phyloP scores from a whole-genome alignment of 2,329 filamentous ascomycete genomes.

The Thelonectria discophora region DNA sequence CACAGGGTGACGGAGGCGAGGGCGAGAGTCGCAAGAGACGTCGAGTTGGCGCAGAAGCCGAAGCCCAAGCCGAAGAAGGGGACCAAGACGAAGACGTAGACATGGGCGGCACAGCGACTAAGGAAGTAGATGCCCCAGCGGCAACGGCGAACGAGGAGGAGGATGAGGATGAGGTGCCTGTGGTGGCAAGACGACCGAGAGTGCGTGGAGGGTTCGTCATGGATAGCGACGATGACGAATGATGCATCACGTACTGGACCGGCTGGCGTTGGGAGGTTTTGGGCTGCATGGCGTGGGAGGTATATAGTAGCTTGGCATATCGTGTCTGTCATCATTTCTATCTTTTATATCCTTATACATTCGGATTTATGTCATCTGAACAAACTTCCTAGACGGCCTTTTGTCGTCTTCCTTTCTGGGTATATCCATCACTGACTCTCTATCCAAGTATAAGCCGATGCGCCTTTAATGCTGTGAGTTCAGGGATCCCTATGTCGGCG shows the following conservation, averaged over 20 bases:
- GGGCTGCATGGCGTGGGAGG: conserved; percentile 8
- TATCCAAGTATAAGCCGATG: no score
- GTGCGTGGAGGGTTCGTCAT: conserved; percentile 64
- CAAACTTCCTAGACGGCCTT: no score
- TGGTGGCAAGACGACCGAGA: conserved; percentile 52
- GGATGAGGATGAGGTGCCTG: conserved; percentile 45
- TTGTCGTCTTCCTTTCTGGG: no score
- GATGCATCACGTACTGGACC: conserved; percentile 21
- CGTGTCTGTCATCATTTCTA: no score
- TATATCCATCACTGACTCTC: no score
- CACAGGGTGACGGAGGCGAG: conserved; percentile 45
- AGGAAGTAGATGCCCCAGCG: conserved; percentile 4
- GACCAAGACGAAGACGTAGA: conserved; percentile 41
- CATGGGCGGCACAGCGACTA: conserved; percentile 35
- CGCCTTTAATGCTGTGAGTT: no score
- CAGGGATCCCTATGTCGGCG: conserved; percentile 11
- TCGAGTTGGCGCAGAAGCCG: conserved; percentile 45
- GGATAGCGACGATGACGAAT: conserved; percentile 68
- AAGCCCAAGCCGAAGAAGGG: conserved; percentile 32
- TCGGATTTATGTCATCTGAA: no score
- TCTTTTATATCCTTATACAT: no score
- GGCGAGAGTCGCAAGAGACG: conserved; percentile 50
- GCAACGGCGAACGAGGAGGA: conserved; percentile 29
- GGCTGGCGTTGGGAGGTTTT: conserved; percentile 28
- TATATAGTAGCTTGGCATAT: conserved; percentile 2